Conservation (phyloP, 345 rosid species). For the Sonneratia caseolaris region DNA sequence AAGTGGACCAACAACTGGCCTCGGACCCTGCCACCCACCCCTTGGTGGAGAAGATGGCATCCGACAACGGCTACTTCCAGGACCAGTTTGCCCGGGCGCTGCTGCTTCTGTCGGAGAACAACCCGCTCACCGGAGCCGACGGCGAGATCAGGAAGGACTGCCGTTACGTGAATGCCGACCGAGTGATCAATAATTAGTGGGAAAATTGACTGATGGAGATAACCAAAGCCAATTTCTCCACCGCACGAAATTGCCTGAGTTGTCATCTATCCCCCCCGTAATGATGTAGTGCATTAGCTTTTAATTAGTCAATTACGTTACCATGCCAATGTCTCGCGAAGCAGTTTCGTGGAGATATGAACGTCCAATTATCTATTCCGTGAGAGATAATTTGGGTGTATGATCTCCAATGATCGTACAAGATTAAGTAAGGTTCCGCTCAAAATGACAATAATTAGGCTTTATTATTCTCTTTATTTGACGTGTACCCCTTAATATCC, state of each 20-base stretch:
- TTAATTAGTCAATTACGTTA: not conserved
- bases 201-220: not conserved
- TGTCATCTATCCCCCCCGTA: not conserved
- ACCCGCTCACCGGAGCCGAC: conserved; percentile 52
- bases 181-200: not conserved
- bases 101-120: conserved; percentile 55
- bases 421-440: too few species aligned
- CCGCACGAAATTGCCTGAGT: not conserved
- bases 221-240: not conserved
- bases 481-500: too few species aligned
- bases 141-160: conserved; percentile 81
- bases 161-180: conserved; percentile 39
- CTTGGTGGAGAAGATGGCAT: conserved; percentile 57
- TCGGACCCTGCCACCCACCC: conserved; percentile 55
- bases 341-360: not conserved
- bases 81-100: conserved; percentile 56
- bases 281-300: not conserved
- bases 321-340: not conserved
- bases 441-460: too few species aligned
- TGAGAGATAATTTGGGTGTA: not conserved
- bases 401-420: too few species aligned
- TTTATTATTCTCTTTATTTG: too few species aligned
- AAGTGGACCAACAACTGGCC: conserved; percentile 50
- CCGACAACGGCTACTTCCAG: conserved; percentile 59
- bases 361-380: not conserved